Evolutionary conservation across 192 early-diverging fungal genomes (phyloP), one percentile per base, ranked within the genome.

Genomic region (Backusella parvicylindrica): DNA sequence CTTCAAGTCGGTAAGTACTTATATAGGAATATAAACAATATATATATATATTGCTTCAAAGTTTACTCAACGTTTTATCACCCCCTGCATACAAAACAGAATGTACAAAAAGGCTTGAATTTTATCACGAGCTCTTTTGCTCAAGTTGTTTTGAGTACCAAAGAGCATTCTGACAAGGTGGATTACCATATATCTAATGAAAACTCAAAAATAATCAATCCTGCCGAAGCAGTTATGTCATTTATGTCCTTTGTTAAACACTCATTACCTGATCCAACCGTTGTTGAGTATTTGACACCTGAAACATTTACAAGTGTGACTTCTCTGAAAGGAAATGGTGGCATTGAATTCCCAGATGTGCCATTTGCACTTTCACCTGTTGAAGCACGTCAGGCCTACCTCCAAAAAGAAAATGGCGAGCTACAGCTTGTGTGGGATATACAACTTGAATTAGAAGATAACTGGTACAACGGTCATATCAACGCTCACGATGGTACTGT

Each of bases 401-500:
- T 96, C 68, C 89, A 89, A 64, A 82, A 84, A 3, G 87, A 83
- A 11, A 79, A 83, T 18, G 87, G 86, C 47, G 66, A 74, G 1
- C 76, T 96, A 21, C 79, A 86, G 65, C 87, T 91, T 9, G 93
- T 96, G 9, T 98, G 95, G 91, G 95, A 95, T 68, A 72, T 96
- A 18, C 85, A 91, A 63, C 73, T 95, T 23, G 91, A 96, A 75
- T 88, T 95, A 82, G 80, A 88, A 64, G 86, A 91, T 72, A 90
- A 96, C 81, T 96, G 94, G 93, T 91, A 89, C 84, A 87, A 92
- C 71, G 91, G 85, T 6, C 90, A 92, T 40, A 84, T 95, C 5
- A 82, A 91, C 64, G 83, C 90, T 0, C 77, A 85, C 32, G 79
- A 75, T 26, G 91, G 93, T 8, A 78, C 89, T 28, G 83, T 96